phyloP scores from a whole-genome alignment of 371 early-diverging fungal species.

The Apophysomyces ossiformis region DNA sequence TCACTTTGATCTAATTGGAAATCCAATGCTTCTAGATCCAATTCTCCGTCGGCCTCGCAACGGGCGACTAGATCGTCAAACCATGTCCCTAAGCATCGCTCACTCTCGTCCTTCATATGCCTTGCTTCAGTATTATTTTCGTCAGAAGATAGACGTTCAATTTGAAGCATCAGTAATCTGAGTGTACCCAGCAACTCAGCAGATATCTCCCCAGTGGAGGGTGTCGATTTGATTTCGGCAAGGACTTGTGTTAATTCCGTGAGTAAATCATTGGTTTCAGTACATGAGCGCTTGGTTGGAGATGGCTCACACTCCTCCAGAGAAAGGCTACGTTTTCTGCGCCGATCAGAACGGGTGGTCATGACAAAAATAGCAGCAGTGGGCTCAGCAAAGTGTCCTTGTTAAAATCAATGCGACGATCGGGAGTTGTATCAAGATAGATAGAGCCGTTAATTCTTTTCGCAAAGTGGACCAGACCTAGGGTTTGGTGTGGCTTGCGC shows the following conservation, averaged over 20 bases:
- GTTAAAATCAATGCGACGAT: background rate
- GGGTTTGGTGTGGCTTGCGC: background rate
- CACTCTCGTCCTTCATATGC: constrained; percentile 46
- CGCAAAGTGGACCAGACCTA: background rate
- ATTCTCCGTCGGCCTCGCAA: constrained; percentile 46
- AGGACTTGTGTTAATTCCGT: constrained; percentile 40
- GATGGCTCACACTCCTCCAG: background rate
- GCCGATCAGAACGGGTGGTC: constrained; percentile 1
- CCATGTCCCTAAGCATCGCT: constrained; percentile 48
- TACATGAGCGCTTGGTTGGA: constrained; percentile 19
- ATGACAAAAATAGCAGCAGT: constrained; percentile 3
- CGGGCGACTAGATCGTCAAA: constrained; percentile 50
- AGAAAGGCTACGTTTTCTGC: background rate
- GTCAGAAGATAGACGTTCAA: constrained; percentile 42
- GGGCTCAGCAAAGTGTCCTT: constrained; percentile 2
- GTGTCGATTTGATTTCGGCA: constrained; percentile 45
- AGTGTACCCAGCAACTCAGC: constrained; percentile 47
- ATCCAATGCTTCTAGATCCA: constrained; percentile 29
- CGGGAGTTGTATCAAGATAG: background rate
- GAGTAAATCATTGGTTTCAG: constrained; percentile 22
- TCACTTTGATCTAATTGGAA: constrained; percentile 26
- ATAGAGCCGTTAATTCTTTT: background rate
- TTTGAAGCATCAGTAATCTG: constrained; percentile 46
- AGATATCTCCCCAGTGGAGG: constrained; percentile 49
- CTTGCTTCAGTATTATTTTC: constrained; percentile 37